These are phyloP conservation scores for Emiliania huxleyi DNA, from an alignment of 78 protist species.

Conservation along the genomic window DNA sequence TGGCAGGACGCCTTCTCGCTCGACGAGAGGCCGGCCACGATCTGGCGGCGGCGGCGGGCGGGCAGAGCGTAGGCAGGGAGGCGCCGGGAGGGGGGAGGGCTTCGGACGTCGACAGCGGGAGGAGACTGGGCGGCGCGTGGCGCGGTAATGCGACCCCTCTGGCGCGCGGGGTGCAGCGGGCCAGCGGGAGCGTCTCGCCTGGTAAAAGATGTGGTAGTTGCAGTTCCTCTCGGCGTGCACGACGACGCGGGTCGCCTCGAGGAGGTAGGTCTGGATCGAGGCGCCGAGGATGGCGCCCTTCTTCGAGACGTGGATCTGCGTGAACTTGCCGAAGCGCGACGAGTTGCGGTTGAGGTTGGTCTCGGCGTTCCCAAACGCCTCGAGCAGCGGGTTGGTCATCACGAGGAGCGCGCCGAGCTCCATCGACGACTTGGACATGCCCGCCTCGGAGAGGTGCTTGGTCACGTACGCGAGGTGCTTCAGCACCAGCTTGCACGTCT, in stretches of 20 bases:
- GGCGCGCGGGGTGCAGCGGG: too few relatives aligned
- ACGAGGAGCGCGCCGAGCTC: slow-evolving; percentile 33
- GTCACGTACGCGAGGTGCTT: neutral
- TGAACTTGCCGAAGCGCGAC: slow-evolving; percentile 54
- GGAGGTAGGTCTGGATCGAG: slow-evolving; percentile 57
- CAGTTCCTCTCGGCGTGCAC: slow-evolving; percentile 80
- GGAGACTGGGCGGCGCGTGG: too few relatives aligned
- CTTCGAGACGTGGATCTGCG: neutral
- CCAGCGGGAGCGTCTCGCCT: too few relatives aligned
- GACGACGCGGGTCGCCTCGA: slow-evolving; percentile 86
- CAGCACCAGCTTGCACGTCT: slow-evolving; percentile 4
- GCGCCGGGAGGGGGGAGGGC: too few relatives aligned
- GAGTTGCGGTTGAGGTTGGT: slow-evolving; percentile 84
- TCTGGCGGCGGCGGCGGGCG: too few relatives aligned
- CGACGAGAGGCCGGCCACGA: neutral
- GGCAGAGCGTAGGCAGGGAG: too few relatives aligned
- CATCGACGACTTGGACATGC: neutral
- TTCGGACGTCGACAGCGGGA: too few relatives aligned
- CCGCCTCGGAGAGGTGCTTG: neutral
- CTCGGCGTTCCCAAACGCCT: slow-evolving; percentile 93
- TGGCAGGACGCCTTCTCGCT: neutral
- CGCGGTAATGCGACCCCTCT: too few relatives aligned
- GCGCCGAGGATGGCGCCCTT: slow-evolving; percentile 46
- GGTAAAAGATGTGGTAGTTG: slow-evolving; percentile 94
- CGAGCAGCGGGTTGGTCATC: slow-evolving; percentile 84